Evolutionary conservation across 805 yeast species (phyloP), one percentile per base, ranked within the genome.

Genomic region (Starmera dryadoides): DNA sequence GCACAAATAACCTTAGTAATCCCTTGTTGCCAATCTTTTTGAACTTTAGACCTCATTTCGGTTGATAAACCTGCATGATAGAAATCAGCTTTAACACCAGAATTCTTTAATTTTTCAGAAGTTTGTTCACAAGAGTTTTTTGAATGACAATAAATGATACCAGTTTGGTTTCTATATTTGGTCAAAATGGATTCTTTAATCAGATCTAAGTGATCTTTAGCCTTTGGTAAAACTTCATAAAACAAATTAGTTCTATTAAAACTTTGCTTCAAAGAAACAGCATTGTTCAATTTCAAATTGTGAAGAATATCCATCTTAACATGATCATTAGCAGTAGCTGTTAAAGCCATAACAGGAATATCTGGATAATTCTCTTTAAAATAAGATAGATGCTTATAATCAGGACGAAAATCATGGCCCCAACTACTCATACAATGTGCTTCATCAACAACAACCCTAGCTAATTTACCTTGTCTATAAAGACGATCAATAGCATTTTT

Each of bases 391-490:
- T 81, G 83, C 51, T 88, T 86, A 63, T 93, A 93, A 59, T 93
- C 98, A 0, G 98, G 97, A 38, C 98, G 71, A 59, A 93, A 93
- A 60, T 93, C 98, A 61, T 93, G 98, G 17, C 98, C 98, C 98
- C 98, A 93, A 10, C 94, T 83, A 38, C 96, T 86, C 34, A 93
- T 95, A 71, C 98, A 93, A 63, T 93, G 98, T 0, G 98, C 98
- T 56, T 87, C 98, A 63, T 93, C 98, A 34, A 93, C 87, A 10
- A 93, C 96, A 30, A 93, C 72, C 39, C 98, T 68, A 0, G 97
- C 95, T 29, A 93, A 64, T 49, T 66, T 64, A 12, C 71, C 65
- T 22, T 69, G 70, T 15, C 68, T 63, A 56, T 83, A 68, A 7
- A 93, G 63, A 36, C 61, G 67, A 10, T 68, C 60, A 39, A 93